Base-by-base conservation (phyloP, 2,329 filamentous ascomycete genomes). In the Sordariomycetes sp. region DNA sequence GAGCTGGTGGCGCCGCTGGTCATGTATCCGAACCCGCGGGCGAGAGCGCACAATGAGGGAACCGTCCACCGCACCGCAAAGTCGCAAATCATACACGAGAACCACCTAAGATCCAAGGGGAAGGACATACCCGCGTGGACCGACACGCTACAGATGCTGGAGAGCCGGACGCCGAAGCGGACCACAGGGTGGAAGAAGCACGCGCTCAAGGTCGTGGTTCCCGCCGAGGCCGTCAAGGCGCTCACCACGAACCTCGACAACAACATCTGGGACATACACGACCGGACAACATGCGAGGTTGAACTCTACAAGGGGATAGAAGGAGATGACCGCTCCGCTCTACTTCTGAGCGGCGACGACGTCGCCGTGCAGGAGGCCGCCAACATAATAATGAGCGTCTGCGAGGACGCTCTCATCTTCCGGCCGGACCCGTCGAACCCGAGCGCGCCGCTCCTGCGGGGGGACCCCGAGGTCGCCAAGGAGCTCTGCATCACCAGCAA, bases 181-280 rank as follows among this genome's bases (percentile, higher is more conserved):
- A 65, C 62, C 35, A 65, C 52, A 10, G 48, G 65, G n/a, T 63
- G 62, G 55, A 61, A 64, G 17, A 65, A 64, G 52, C 69, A 72
- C 65, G 67, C 68, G 22, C 70, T 70, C 13, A 64, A 72, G 55
- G 65, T 73, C 15, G 62, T 72, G 22, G 60, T 74, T 25, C 70
- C 71, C 17, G 62, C 65, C 50, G 62, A 63, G n/a, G 66, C 67
- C n/a, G 60, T 71, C 12, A 42, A 61, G 17, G 54, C 48, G 25
- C 56, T 64, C 28, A 56, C 64, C 3, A 55, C 61, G 15, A 58
- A 61, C 17, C 50, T 62, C 8, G 64, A 64, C 50, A 28, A 59
- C 3, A 62, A 58, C n/a, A 63, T 65, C 28, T 65, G 64, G 57
- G 65, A 69, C 22, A 64, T 72, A 35, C 63, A 65, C 50, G 69